Base-by-base conservation (phyloP, 768 basidiomycete genomes). In the Sarcodon sp. region DNA sequence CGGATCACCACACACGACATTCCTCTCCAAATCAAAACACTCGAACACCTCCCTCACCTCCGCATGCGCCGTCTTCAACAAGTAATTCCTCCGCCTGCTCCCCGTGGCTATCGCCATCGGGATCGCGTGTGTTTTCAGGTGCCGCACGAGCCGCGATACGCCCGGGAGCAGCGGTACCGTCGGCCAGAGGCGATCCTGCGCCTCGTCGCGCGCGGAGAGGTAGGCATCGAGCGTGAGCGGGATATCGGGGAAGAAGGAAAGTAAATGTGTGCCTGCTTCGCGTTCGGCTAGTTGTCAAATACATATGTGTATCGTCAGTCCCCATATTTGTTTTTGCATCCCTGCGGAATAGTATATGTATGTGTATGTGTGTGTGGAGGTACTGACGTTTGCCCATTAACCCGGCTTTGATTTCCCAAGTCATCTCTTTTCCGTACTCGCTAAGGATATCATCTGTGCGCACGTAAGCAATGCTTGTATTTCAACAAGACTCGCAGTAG, bases 401-500 rank as follows among this genome's bases (percentile, higher is more conserved):
- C 0, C 82, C 84, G n/a, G 84, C 80, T 59, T 90, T 89, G 49
- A 90, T 87, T 49, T 86, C 81, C 87, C 87, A 89, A 3, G 84
- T 85, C 82, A 91, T 86, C 52, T 75, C 65, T 51, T 78, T 80
- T 27, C 85, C 87, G 56, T 83, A 80, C 9, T 68, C 70, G 13
- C 69, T 76, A 15, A 93, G 75, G 45, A 89, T 80, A 27, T 77
- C 71, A 65, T 90, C 87, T 84, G 55, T 46, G 48, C 45, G 43
- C 43, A 49, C 45, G 48, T 16, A 53, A 50, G 15, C 13, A 41
- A 27, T 15, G 13, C 27, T 4, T 13, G 39, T 27, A 27, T 27
- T 27, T n/a, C n/a, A n/a, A n/a, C n/a, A n/a, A n/a, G n/a, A n/a
- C n/a, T n/a, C n/a, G n/a, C n/a, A n/a, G n/a, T n/a, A n/a, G n/a